Base-by-base conservation (phyloP, 495 filamentous ascomycete species). In the Aspergillus carlsbadensis region DNA sequence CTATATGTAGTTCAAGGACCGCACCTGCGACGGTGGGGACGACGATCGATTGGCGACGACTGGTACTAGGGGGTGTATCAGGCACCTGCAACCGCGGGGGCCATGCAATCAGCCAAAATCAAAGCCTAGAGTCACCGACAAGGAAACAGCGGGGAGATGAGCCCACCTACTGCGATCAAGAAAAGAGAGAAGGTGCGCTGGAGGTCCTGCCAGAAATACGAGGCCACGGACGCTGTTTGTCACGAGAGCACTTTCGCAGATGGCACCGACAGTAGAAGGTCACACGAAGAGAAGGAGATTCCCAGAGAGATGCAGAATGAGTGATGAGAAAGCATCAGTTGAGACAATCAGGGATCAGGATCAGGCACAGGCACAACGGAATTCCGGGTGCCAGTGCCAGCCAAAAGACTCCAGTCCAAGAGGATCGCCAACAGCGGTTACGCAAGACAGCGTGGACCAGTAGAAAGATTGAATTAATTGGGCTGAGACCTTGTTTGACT, bases 391-490 rank as follows among this genome's bases (percentile, higher is more conserved):
- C 26, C 26, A 29, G 26, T n/a, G n/a, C 26, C 26, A 29, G 26
- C n/a, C n/a, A 8, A 8, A 50, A 21, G 10, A 41, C 6, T 17
- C 17, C 37, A 41, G 53, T 26, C 24, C n/a, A 50, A 18, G 37
- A 50, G 6, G 54, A 57, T 57, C 54, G 54, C 45, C 54, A 44
- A 20, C 42, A 29, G 45, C 54, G 54, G 54, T 57, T 57, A 57
- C 54, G 54, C 54, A 57, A 57, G 45, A 57, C 54, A 43, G 18
- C 43, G 20, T 50, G 47, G 49, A 52, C 49, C 49, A 52, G 34
- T 49, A 51, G 35, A 51, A 20, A 7, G 37, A 49, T 44, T 18
- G 36, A 41, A 44, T 50, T 8, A 29, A 57, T 57, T 57, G 45
- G 54, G 10, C 33, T 42, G 54, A 34, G 39, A 33, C 45, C 36